Conservation (phyloP, 2,329 filamentous ascomycete genomes). For the Fusarium xylarioides region DNA sequence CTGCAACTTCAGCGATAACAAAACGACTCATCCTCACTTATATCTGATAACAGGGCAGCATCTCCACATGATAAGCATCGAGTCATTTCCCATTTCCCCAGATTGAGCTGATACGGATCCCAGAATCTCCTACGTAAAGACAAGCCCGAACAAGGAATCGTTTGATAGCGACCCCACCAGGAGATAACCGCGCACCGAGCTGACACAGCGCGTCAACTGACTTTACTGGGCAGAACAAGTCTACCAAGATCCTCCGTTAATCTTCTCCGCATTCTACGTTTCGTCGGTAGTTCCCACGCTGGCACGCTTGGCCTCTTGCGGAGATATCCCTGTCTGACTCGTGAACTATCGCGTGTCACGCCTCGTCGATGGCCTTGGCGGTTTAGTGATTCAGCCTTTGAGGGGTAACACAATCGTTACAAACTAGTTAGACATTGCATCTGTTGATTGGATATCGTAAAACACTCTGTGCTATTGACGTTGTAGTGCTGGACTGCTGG, state of each 20-base stretch:
- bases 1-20: neutral
- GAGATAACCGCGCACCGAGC: conserved; percentile 37
- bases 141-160: conserved; percentile 1
- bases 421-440: neutral
- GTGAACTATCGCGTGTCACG: neutral
- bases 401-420: neutral
- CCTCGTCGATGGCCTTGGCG: neutral
- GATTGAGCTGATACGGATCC: conserved; percentile 9
- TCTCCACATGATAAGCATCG: conserved; percentile 20
- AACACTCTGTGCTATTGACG: neutral
- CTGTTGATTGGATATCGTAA: neutral
- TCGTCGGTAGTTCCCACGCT: neutral
- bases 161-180: conserved; percentile 28
- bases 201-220: conserved; percentile 18
- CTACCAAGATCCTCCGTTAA: neutral
- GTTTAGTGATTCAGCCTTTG: neutral
- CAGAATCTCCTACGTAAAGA: conserved; percentile 21
- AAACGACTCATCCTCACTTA: neutral
- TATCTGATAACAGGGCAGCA: conserved; percentile 1
- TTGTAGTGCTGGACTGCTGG: neutral
- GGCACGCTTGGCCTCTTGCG: neutral
- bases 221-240: conserved; percentile 8
- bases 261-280: conserved; percentile 6
- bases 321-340: neutral
- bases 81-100: conserved; percentile 20